Evolutionary conservation across 345 rosid species (phyloP).

Genomic region (Lenwebbia sp.): DNA sequence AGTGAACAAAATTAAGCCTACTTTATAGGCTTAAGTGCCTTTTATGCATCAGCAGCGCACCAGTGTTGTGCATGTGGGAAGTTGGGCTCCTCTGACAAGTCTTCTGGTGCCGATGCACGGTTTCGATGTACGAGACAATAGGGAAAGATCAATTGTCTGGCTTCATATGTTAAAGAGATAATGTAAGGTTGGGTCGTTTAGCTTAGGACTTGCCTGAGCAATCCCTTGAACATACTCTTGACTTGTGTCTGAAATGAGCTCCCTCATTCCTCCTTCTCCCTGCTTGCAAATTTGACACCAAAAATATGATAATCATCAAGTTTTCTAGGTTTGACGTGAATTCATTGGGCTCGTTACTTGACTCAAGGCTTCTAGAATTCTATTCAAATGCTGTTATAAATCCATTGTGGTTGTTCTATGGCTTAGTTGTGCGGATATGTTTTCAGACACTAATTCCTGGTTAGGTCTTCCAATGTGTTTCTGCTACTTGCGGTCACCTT

Average conservation of each 20-base stretch:
- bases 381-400: background rate
- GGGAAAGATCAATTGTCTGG: background rate
- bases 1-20: no score
- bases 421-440: background rate
- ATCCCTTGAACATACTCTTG: background rate
- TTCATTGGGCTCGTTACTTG: background rate
- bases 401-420: background rate
- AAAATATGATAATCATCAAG: background rate
- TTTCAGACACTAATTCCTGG: background rate
- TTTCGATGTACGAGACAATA: slow-evolving; percentile 33
- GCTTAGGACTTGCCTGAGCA: background rate
- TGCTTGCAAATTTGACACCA: background rate
- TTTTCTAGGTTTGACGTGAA: background rate
- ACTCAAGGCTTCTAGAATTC: background rate
- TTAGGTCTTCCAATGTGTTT: slow-evolving; percentile 74
- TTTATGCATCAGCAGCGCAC: no score
- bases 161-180: background rate
- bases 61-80: slow-evolving; percentile 78
- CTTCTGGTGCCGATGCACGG: slow-evolving; percentile 23
- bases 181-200: background rate
- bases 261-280: background rate
- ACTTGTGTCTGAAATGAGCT: background rate
- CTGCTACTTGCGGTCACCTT: slow-evolving; percentile 81
- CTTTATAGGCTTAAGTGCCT: no score
- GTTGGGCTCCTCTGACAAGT: slow-evolving; percentile 71